These are phyloP conservation scores for Obelidium mucronatum DNA, from an alignment of 192 early-diverging fungal genomes.

Conservation along the genomic window DNA sequence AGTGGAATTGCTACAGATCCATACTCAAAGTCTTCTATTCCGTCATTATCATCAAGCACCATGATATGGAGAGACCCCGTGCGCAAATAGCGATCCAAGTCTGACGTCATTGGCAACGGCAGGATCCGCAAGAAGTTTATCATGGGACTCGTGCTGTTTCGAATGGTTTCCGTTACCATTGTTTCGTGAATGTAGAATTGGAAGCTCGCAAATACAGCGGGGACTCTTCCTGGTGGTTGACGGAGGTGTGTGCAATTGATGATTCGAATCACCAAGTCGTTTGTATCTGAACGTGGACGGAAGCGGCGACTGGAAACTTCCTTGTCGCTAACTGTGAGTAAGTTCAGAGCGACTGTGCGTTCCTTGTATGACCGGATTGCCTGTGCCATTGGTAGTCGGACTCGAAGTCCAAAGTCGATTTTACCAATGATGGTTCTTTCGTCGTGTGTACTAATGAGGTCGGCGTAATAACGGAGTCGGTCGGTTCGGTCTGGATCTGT, in stretches of 20 bases:
- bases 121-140: conserved; percentile 48
- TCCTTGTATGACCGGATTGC: conserved; percentile 61
- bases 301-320: conserved; percentile 29
- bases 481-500: conserved; percentile 50
- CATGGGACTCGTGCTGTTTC: conserved; percentile 41
- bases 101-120: conserved; percentile 48
- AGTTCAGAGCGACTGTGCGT: conserved; percentile 55
- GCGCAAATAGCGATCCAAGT: conserved; percentile 49
- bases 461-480: conserved; percentile 56
- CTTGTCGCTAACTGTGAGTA: conserved; percentile 38
- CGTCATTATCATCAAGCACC: conserved; percentile 52
- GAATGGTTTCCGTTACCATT: conserved; percentile 47
- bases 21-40: conserved; percentile 46
- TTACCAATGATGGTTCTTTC: conserved; percentile 57
- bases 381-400: conserved; percentile 59
- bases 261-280: conserved; percentile 49
- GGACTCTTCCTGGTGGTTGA: conserved; percentile 25
- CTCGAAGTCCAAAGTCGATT: conserved; percentile 56
- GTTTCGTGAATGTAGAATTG: conserved; percentile 45
- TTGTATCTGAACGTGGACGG: conserved; percentile 40
- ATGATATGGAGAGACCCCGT: conserved; percentile 41
- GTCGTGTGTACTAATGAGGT: conserved; percentile 55
- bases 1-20: conserved; percentile 46
- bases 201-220: conserved; percentile 48
- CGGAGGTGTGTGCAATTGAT: conserved; percentile 37